phyloP scores from a whole-genome alignment of 2,329 filamentous ascomycete genomes.

The Macrophomina tecta region DNA sequence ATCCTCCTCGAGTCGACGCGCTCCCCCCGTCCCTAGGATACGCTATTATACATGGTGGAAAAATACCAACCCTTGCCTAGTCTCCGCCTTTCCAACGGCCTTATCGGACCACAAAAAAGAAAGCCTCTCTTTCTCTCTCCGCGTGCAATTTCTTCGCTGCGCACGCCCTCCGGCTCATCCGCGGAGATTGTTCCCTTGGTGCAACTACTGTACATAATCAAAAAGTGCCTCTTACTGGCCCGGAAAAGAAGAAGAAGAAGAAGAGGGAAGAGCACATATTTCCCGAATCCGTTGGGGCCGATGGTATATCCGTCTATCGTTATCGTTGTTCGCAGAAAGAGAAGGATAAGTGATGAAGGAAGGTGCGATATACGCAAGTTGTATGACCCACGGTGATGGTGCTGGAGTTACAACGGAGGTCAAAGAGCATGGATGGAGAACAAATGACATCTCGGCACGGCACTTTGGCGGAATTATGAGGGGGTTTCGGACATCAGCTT shows the following conservation, averaged over 20 bases:
- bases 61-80: neutral
- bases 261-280: neutral
- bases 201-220: slow-evolving; percentile 22
- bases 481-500: neutral
- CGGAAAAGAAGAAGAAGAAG: neutral
- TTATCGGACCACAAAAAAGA: neutral
- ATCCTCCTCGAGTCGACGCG: neutral
- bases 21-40: neutral
- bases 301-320: slow-evolving; percentile 27
- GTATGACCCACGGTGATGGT: neutral
- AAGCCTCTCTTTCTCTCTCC: neutral
- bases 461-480: slow-evolving; percentile 7
- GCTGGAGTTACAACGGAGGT: neutral
- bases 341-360: neutral
- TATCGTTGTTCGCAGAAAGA: slow-evolving; percentile 7
- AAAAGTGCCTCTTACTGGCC: slow-evolving; percentile 14
- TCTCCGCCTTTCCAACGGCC: slow-evolving; percentile 10
- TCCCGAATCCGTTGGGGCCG: neutral
- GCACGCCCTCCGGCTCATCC: neutral
- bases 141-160: neutral
- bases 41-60: slow-evolving; percentile 22
- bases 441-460: slow-evolving; percentile 6
- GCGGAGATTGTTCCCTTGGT: neutral
- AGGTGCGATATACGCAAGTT: neutral
- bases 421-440: slow-evolving; percentile 15